phyloP scores from a whole-genome alignment of 148 eudicot genomes.

The Nepenthes gracilis region DNA sequence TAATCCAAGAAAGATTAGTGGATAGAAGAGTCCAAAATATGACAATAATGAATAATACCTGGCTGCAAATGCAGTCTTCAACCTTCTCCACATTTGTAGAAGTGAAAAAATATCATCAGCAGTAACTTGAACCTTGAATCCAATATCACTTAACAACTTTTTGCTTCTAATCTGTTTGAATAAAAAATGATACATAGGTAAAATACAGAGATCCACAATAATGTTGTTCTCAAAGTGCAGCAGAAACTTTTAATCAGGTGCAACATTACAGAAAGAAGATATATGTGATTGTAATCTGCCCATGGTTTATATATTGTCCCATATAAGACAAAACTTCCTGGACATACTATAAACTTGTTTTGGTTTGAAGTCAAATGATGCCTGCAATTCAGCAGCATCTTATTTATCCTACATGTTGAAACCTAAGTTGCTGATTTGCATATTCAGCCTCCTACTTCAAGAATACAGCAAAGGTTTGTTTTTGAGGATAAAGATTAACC shows the following conservation, averaged over 20 bases:
- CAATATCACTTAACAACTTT: slow-evolving; percentile 53
- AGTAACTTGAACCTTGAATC: slow-evolving; percentile 64
- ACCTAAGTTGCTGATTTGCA: too few relatives aligned
- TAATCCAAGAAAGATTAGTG: too few relatives aligned
- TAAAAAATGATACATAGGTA: slow-evolving; percentile 8
- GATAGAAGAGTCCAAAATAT: too few relatives aligned
- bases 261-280: neutral
- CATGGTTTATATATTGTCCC: too few relatives aligned
- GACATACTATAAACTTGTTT: neutral
- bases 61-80: slow-evolving; percentile 41
- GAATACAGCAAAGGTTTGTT: too few relatives aligned
- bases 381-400: too few relatives aligned
- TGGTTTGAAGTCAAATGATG: too few relatives aligned
- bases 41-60: slow-evolving; percentile 30
- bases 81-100: slow-evolving; percentile 60
- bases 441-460: too few relatives aligned
- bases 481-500: too few relatives aligned
- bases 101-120: slow-evolving; percentile 49
- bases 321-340: neutral
- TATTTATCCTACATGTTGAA: too few relatives aligned
- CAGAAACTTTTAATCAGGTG: neutral
- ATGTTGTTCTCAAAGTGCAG: neutral
- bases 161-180: slow-evolving; percentile 48
- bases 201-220: neutral
- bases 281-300: too few relatives aligned